Base-by-base conservation (phyloP, 177 flowering plant species). In the Vitis hybrid region DNA sequence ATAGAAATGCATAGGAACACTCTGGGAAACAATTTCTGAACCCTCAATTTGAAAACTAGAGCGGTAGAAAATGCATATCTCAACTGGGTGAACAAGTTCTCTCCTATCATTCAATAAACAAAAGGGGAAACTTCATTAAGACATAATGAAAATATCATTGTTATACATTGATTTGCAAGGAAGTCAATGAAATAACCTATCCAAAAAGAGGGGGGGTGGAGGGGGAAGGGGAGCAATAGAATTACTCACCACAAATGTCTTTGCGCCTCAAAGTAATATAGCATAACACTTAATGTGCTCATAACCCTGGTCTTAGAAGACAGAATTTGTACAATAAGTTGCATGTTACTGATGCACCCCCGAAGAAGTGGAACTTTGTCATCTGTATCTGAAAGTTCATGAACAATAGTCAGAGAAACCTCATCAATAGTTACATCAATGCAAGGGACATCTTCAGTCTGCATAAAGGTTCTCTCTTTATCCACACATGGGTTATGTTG, bases 361-460 rank as follows among this genome's bases (percentile, higher is more conserved):
- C 77, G 83, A 75, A 95, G 83, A 46, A 95, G 93, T 19, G 96
- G 96, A 59, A 87, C 77, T 71, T 68, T 83, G 68, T 91, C 90
- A 70, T 71, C 80, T 68, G 84, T 70, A 74, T 81, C 87, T 60
- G 86, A 67, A 76, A 90, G 85, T 76, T 91, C 90, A 77, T 95
- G 85, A 75, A 86, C 82, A 70, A 95, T 77, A 32, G 91, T 91
- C 69, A 95, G 71, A 68, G 83, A 60, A 71, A 82, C 77, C 68
- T 86, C 82, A 3, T 84, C 88, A 73, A 90, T 57, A 15, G 65
- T 66, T 68, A 95, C 64, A 69, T 69, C 75, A 78, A 92, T 76
- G 56, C 81, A 74, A 19, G 86, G 87, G n/a, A 72, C 51, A 57
- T 17, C 24, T 63, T 62, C 74, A 69, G 66, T 54, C 61, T 58